A percentile compares a stretch with the other conserved stretches of the same genome.
Conservation (phyloP, 169 alveolate species). For the Theileria equi region DNA sequence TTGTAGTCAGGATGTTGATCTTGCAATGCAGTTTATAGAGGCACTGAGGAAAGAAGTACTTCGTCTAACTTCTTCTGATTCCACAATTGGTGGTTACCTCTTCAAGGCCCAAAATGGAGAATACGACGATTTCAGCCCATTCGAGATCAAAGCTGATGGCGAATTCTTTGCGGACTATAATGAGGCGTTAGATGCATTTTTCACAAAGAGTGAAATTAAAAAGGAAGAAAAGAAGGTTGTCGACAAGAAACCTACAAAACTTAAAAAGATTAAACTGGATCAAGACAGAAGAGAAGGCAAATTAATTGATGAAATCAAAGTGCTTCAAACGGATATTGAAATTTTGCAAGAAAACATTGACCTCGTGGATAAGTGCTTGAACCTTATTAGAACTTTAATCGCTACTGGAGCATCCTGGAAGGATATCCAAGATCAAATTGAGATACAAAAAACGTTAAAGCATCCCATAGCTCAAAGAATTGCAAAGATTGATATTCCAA, state of each 20-base stretch:
- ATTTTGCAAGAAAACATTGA: slow-evolving; percentile 76
- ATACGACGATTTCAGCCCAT: slow-evolving; percentile 53
- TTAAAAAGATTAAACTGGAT: slow-evolving; percentile 84
- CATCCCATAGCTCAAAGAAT: slow-evolving; percentile 86
- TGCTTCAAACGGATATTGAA: slow-evolving; percentile 74
- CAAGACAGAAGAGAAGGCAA: slow-evolving; percentile 80
- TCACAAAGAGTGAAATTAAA: slow-evolving; percentile 49
- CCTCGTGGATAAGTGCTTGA: slow-evolving; percentile 77
- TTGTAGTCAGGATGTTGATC: neutral
- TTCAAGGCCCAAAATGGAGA: slow-evolving; percentile 26
- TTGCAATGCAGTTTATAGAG: slow-evolving; percentile 17
- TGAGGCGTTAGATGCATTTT: slow-evolving; percentile 52
- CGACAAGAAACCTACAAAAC: slow-evolving; percentile 68
- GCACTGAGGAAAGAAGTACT: slow-evolving; percentile 14
- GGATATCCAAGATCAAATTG: slow-evolving; percentile 85
- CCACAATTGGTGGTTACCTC: slow-evolving; percentile 40
- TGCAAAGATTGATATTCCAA: slow-evolving; percentile 74
- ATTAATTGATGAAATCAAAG: slow-evolving; percentile 67
- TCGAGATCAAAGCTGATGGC: slow-evolving; percentile 23
- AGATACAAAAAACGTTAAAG: slow-evolving; percentile 81
- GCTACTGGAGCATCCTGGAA: slow-evolving; percentile 89
- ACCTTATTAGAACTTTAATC: slow-evolving; percentile 69
- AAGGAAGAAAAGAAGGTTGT: slow-evolving; percentile 39
- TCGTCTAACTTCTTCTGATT: slow-evolving; percentile 4
- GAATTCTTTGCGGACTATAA: slow-evolving; percentile 49